A percentile compares a stretch with the other conserved stretches of the same genome.
These are phyloP conservation scores for Pythium brachiatum DNA, from an alignment of 352 stramenopile genomes.

Conservation along the genomic window DNA sequence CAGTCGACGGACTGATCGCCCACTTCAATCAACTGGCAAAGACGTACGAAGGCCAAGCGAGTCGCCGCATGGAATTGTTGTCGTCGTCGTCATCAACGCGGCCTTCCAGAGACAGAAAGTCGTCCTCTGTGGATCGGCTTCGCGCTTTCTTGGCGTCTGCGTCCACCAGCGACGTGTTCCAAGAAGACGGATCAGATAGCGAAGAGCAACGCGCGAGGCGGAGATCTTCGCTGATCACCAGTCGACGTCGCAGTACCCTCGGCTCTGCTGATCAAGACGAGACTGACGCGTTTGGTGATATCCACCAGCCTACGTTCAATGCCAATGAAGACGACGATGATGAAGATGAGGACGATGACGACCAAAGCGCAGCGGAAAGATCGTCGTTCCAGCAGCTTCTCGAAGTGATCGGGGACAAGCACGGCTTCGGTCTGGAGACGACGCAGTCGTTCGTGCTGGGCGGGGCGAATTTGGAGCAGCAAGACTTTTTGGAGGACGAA, in stretches of 20 bases:
- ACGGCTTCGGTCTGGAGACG: conserved; percentile 17
- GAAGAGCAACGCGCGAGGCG: neutral
- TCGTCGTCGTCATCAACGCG: neutral
- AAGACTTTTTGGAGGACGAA: conserved; percentile 53
- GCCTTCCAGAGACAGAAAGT: neutral
- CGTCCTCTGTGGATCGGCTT: conserved; percentile 22
- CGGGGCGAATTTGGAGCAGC: conserved; percentile 30
- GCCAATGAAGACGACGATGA: neutral
- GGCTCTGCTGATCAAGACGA: neutral
- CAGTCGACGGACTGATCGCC: conserved; percentile 65
- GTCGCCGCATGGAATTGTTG: conserved; percentile 3
- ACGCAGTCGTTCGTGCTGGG: conserved; percentile 33
- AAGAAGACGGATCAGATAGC: conserved; percentile 9
- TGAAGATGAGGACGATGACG: neutral
- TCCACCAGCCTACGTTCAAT: neutral
- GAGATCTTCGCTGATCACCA: neutral
- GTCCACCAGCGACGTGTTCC: conserved; percentile 4
- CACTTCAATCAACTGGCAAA: conserved; percentile 61
- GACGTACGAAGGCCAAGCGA: conserved; percentile 28
- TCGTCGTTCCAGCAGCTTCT: conserved; percentile 51
- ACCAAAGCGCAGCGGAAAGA: neutral
- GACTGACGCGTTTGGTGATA: neutral
- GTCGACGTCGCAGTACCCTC: neutral
- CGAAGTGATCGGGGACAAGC: conserved; percentile 39
- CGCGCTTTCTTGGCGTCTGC: conserved; percentile 18